Percentiles rank a stretch among this genome's conserved stretches.
phyloP scores from a whole-genome alignment of 352 stramenopile genomes.

The Plasmopara viticola region DNA sequence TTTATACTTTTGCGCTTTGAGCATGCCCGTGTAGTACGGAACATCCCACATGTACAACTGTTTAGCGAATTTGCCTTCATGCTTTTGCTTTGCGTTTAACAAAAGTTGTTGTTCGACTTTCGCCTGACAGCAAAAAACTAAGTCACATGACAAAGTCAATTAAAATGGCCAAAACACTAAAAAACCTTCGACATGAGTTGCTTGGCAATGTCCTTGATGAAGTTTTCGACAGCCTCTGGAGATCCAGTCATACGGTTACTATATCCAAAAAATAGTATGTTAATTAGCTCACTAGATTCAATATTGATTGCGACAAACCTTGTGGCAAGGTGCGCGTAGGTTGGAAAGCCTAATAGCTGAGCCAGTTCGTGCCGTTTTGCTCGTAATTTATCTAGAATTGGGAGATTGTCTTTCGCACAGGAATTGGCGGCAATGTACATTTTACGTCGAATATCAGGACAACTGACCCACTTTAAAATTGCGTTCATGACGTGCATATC shows the following conservation, averaged over 20 bases:
- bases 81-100: constrained; percentile 48
- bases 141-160: neutral
- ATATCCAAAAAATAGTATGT: neutral
- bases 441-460: constrained; percentile 68
- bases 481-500: constrained; percentile 88
- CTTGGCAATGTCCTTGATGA: constrained; percentile 55
- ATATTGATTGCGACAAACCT: constrained; percentile 48
- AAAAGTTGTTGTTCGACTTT: constrained; percentile 52
- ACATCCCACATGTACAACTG: constrained; percentile 92
- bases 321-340: constrained; percentile 87
- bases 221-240: constrained; percentile 51
- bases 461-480: constrained; percentile 87
- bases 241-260: constrained; percentile 85
- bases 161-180: neutral
- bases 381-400: constrained; percentile 83
- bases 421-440: constrained; percentile 89
- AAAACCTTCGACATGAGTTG: constrained; percentile 71
- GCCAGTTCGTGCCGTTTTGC: constrained; percentile 86
- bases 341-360: constrained; percentile 81
- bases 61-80: constrained; percentile 37
- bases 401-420: constrained; percentile 64
- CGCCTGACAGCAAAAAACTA: constrained; percentile 23
- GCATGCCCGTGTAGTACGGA: constrained; percentile 90
- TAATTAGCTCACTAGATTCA: neutral
- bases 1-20: constrained; percentile 62